Evolutionary conservation across 2,329 filamentous ascomycete genomes (phyloP), one percentile per base, ranked within the genome.

Genomic region (Zelopaecilomyces penicillatus): DNA sequence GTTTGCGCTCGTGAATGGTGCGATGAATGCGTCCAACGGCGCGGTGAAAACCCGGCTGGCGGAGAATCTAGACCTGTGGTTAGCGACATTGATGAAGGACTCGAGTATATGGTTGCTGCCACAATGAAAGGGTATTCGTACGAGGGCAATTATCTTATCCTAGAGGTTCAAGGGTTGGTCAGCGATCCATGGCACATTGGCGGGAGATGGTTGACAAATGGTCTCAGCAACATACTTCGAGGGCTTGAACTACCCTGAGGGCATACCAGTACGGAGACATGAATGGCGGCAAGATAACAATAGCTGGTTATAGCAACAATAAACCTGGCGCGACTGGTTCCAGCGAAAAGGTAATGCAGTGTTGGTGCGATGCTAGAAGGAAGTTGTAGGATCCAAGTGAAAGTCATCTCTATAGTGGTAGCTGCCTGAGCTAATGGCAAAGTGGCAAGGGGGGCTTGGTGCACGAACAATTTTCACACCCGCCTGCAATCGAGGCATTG

Each of bases 21-120:
- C 67, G 66, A 47, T 78, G 74, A 31, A 78, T 71, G n/a, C 68
- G 65, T 6, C 70, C 70, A 34, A 78, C 75, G 4, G 66, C 67
- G 48, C 67, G 68, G 49, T 78, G 74, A 54, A 77, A 78, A 6
- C 63, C 61, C 1, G 73, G 74, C 11, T 66, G 73, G 27, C 66
- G 64, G 11, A 78, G 69, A 44, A 78, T 70, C 70, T 75, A 37
- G 4, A 19, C 30, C 4, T 11, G 1, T 19, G 4, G 43, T 50
- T 42, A 52, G 50, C 39, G 43, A 50, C 37, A 38, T 26, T 6
- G 10, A 27, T 5, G 12, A 8, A 30, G 4, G n/a, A 37, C 36
- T 34, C 19, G 19, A 19, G 19, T 19, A 19, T 19, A 19, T 19
- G 19, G 19, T 19, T 19, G 19, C 19, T 19, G 19, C 19, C 3